Conservation (phyloP, 306 rosid genomes). For the Trifolium subterraneum region DNA sequence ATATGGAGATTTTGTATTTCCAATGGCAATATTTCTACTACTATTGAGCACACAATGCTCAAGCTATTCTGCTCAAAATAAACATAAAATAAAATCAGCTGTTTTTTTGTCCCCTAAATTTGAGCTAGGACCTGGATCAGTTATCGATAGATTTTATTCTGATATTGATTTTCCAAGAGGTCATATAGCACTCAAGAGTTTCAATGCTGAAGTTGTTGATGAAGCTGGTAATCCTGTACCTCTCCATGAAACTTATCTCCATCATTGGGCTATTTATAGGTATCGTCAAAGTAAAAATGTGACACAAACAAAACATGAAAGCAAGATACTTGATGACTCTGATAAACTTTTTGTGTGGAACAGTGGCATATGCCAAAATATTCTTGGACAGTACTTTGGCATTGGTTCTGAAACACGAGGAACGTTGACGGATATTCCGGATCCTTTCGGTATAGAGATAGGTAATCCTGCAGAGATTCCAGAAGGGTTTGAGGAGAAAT, state of each 20-base stretch:
- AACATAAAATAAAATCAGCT: constrained; percentile 45
- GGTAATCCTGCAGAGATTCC: constrained; percentile 63
- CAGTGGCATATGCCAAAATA: constrained; percentile 53
- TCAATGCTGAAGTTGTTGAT: constrained; percentile 72
- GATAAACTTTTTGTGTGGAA: constrained; percentile 40
- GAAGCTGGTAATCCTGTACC: constrained; percentile 60
- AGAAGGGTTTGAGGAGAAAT: constrained; percentile 63
- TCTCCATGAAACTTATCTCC: constrained; percentile 73
- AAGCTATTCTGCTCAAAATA: constrained; percentile 32
- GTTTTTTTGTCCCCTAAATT: constrained; percentile 60
- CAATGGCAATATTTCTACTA: constrained; percentile 37
- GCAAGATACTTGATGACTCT: background rate
- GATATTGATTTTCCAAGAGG: constrained; percentile 68
- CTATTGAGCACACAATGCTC: constrained; percentile 40
- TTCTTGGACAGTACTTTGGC: constrained; percentile 58
- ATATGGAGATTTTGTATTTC: constrained; percentile 30
- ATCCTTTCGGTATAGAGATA: constrained; percentile 66
- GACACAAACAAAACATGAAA: constrained; percentile 17
- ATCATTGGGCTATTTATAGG: constrained; percentile 56
- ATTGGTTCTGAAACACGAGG: constrained; percentile 66
- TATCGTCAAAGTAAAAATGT: constrained; percentile 34
- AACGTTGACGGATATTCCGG: constrained; percentile 53
- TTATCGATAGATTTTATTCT: constrained; percentile 45
- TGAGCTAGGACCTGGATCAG: constrained; percentile 64
- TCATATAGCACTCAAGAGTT: constrained; percentile 68